These are phyloP conservation scores for Coemansia sp. DNA, from an alignment of 192 early-diverging fungal genomes.

Conservation along the genomic window DNA sequence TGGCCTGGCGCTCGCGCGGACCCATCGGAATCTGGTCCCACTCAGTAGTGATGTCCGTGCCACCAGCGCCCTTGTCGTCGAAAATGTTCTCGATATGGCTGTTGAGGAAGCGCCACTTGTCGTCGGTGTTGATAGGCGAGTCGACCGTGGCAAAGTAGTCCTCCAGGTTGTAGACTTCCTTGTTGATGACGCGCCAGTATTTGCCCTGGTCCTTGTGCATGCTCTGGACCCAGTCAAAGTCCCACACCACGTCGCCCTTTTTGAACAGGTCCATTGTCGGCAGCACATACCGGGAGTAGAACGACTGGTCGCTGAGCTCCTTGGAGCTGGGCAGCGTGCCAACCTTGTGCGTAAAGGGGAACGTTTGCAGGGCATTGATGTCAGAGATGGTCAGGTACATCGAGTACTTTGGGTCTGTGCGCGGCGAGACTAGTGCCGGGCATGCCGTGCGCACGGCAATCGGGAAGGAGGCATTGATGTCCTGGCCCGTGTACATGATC, in stretches of 20 bases:
- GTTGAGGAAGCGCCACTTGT: slow-evolving; percentile 21
- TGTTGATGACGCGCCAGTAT: slow-evolving; percentile 59
- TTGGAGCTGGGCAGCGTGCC: slow-evolving; percentile 28
- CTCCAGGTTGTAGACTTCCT: slow-evolving; percentile 61
- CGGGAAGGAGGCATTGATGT: slow-evolving; percentile 57
- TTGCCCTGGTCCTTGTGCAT: slow-evolving; percentile 49
- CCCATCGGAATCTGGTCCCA: slow-evolving; percentile 40
- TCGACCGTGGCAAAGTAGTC: slow-evolving; percentile 50
- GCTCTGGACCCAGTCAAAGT: slow-evolving; percentile 51
- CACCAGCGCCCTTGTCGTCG: slow-evolving; percentile 47
- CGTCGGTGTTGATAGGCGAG: slow-evolving; percentile 27
- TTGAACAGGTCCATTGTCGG: slow-evolving; percentile 37
- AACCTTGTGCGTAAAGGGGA: slow-evolving; percentile 33
- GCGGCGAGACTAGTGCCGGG: slow-evolving; percentile 31
- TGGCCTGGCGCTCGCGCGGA: slow-evolving; percentile 27
- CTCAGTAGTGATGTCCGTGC: slow-evolving; percentile 36
- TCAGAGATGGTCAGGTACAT: slow-evolving; percentile 26
- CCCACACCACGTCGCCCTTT: slow-evolving; percentile 60
- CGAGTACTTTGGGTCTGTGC: slow-evolving; percentile 22
- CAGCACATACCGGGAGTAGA: slow-evolving; percentile 24
- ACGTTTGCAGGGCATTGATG: slow-evolving; percentile 27
- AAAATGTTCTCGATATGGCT: slow-evolving; percentile 53
- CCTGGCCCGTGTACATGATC: slow-evolving; percentile 47
- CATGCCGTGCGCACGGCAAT: slow-evolving; percentile 55
- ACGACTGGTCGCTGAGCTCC: slow-evolving; percentile 32